Evolutionary conservation across 768 basidiomycete species (phyloP), one percentile per base, ranked within the genome.

Genomic region (Punctularia strigosozonata): DNA sequence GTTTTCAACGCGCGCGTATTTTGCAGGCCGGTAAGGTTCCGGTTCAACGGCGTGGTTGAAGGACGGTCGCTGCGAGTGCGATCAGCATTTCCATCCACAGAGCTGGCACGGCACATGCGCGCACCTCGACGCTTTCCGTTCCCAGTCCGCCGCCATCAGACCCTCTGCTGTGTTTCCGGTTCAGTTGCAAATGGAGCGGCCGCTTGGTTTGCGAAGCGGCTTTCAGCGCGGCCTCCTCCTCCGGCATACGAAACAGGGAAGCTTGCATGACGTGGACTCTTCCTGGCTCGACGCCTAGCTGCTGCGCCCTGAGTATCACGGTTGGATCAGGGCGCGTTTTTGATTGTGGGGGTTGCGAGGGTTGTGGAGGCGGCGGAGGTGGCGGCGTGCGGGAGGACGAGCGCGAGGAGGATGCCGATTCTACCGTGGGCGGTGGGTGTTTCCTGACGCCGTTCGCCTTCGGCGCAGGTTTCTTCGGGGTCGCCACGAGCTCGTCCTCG

Each of bases 261-360:
- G 84, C 77, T 51, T 94, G 90, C 90, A 94, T 94, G 39, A 92
- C 85, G 50, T 89, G 84, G 69, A 91, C 77, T 60, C 79, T 81
- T 56, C 87, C 85, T 12, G 80, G 70, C 54, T 92, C 87, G n/a
- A 91, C 65, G 4, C 83, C 81, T 20, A 80, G 55, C 37, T 74
- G 74, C 34, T 78, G 69, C 12, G 79, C 75, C 81, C 84, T 85
- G 26, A 82, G 74, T 39, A 76, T 73, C 31, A 76, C 63, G 5
- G 68, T 66, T 5, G 71, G 59, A 43, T 75, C 71, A 2, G 56
- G 58, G 5, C 54, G 58, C 37, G 43, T 18, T 46, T 52, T 0
- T 42, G 33, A 19, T 54, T 55, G 21, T 20, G 10, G 8, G 38
- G 54, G 42, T 23, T 46, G 40, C 31, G 58, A 46, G 28, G 51